Evolutionary conservation across 345 rosid genomes (phyloP).

Genomic region (Ceriops zippeliana): DNA sequence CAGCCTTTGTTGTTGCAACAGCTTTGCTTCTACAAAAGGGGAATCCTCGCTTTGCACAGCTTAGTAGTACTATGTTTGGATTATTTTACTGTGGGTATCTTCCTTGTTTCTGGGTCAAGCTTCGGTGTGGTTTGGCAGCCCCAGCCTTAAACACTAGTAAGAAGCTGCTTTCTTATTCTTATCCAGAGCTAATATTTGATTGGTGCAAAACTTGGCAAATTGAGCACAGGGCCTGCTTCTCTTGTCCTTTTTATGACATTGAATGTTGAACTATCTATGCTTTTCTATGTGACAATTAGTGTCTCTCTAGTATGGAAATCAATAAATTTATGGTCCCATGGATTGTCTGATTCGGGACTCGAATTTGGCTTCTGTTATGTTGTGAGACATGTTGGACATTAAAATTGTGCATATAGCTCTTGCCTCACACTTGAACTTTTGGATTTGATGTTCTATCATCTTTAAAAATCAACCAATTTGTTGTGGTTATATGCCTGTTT

Average conservation of each 20-base stretch:
- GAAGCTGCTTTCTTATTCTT: conserved; percentile 24
- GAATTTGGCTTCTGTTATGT: not conserved
- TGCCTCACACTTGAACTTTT: not conserved
- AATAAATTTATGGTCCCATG: not conserved
- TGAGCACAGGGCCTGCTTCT: not conserved
- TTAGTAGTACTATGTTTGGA: conserved; percentile 88
- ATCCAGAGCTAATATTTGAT: conserved; percentile 2
- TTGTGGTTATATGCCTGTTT: not conserved
- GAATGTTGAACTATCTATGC: not conserved
- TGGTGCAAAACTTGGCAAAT: not conserved
- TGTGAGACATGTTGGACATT: not conserved
- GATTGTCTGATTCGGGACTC: not conserved
- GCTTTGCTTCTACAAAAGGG: conserved; percentile 83
- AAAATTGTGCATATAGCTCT: not conserved
- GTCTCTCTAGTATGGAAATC: not conserved
- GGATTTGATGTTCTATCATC: not conserved
- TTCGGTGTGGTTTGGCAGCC: conserved; percentile 76
- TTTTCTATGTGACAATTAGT: not conserved
- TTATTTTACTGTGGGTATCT: conserved; percentile 85
- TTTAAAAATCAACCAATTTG: not conserved
- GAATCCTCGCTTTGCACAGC: conserved; percentile 87
- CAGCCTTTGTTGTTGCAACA: conserved; percentile 77
- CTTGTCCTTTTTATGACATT: not conserved
- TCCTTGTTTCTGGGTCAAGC: conserved; percentile 94
- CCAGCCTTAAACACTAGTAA: conserved; percentile 79